phyloP scores from a whole-genome alignment of 768 basidiomycete species.

The Pulveroboletus sp. region DNA sequence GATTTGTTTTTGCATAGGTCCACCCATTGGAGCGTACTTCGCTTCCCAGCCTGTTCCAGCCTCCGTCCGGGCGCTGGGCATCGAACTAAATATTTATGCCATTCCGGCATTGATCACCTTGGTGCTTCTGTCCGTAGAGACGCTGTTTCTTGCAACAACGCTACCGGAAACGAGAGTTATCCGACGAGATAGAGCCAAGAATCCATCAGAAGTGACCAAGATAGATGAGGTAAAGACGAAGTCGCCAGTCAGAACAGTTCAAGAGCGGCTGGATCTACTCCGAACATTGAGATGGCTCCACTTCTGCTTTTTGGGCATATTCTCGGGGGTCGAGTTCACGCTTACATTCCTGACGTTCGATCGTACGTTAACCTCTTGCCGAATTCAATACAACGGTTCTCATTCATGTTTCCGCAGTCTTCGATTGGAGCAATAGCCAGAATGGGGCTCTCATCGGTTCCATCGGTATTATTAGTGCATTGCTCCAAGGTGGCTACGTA shows the following conservation, averaged over 20 bases:
- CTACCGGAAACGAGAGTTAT: conserved; percentile 85
- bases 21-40: conserved; percentile 94
- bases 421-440: conserved; percentile 86
- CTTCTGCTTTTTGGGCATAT: conserved; percentile 81
- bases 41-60: conserved; percentile 77
- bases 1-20: conserved; percentile 89
- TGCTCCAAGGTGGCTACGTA: conserved; percentile 93
- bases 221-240: conserved; percentile 17
- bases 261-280: conserved; percentile 56
- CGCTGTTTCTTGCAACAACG: conserved; percentile 64
- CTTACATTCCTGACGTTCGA: conserved; percentile 93
- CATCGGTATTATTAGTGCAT: conserved; percentile 86
- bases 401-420: conserved; percentile 45
- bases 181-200: conserved; percentile 14
- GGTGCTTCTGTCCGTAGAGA: conserved; percentile 73
- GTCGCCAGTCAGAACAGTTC: conserved; percentile 20
- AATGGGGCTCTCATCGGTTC: conserved; percentile 81
- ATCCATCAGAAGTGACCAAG: conserved; percentile 18
- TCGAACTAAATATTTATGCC: conserved; percentile 84
- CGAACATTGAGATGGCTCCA: conserved; percentile 64
- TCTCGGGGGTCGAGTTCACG: conserved; percentile 96
- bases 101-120: conserved; percentile 84
- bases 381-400: background rate
- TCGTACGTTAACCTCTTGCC: conserved; percentile 43
- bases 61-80: conserved; percentile 50